Conservation (phyloP, 768 basidiomycete genomes). For the Boletus reticulatus region DNA sequence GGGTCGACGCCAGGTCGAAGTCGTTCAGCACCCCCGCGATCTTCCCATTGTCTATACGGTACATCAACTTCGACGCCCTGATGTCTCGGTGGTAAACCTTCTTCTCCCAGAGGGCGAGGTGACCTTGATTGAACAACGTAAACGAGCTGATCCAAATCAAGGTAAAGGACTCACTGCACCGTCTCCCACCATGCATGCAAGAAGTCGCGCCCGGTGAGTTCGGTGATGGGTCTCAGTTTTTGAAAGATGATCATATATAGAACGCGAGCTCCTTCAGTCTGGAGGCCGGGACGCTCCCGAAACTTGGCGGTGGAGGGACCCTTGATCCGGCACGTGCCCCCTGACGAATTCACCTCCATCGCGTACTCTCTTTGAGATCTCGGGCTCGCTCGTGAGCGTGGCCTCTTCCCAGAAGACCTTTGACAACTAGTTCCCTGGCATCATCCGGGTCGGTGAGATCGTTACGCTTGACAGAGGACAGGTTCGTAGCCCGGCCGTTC, state of each 20-base stretch:
- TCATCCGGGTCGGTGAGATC: no score
- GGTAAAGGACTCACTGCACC: constrained; percentile 3
- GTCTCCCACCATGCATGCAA: not conserved
- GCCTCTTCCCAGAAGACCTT: no score
- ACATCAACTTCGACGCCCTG: constrained; percentile 3
- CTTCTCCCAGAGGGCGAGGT: constrained; percentile 4
- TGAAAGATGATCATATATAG: not conserved
- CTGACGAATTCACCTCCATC: no score
- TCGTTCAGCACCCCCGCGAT: not conserved
- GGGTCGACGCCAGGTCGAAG: not conserved
- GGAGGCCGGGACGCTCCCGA: not conserved
- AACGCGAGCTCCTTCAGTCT: not conserved
- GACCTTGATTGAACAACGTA: not conserved
- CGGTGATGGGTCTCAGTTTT: not conserved
- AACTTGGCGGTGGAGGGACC: no score
- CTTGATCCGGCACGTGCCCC: no score
- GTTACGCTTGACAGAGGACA: no score
- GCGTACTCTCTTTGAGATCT: no score
- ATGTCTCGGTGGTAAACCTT: not conserved
- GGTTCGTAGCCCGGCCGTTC: no score
- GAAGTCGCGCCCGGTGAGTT: not conserved
- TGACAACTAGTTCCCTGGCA: no score
- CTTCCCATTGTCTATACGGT: not conserved
- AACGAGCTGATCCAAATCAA: no score
- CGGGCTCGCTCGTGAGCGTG: no score